These are phyloP conservation scores for Candida xiaguanensis DNA, from an alignment of 805 yeast species.

Conservation along the genomic window DNA sequence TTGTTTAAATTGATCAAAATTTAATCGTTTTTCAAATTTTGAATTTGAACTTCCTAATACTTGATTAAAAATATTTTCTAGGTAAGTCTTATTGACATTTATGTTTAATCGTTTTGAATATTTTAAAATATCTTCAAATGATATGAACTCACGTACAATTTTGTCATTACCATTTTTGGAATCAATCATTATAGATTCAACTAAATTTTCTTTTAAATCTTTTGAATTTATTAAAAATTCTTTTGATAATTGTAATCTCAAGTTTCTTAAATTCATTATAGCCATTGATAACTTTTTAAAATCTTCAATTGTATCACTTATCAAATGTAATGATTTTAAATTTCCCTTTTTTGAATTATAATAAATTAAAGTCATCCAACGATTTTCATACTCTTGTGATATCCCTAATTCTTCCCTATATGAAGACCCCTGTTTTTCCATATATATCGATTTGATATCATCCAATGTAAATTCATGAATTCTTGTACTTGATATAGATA, in stretches of 20 bases:
- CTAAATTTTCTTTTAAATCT: constrained; percentile 29
- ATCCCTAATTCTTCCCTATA: constrained; percentile 83
- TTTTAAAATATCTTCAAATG: constrained; percentile 65
- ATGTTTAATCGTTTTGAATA: constrained; percentile 69
- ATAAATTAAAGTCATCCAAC: constrained; percentile 84
- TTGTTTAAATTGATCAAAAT: constrained; percentile 68
- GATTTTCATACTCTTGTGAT: constrained; percentile 55
- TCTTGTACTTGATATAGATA: constrained; percentile 15
- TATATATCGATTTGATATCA: constrained; percentile 57
- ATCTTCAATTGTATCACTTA: constrained; percentile 63
- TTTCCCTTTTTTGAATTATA: constrained; percentile 55
- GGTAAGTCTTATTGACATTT: constrained; percentile 54
- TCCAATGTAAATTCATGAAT: constrained; percentile 45
- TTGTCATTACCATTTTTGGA: constrained; percentile 14
- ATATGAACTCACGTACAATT: constrained; percentile 30
- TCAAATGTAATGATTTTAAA: constrained; percentile 74
- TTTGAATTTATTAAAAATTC: constrained; percentile 44
- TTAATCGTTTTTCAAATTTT: constrained; percentile 33
- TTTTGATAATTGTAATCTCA: constrained; percentile 60
- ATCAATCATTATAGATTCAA: constrained; percentile 17
- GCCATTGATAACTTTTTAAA: constrained; percentile 52
- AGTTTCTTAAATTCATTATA: constrained; percentile 59
- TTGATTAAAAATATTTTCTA: constrained; percentile 45
- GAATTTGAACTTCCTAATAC: constrained; percentile 19
- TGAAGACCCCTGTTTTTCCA: constrained; percentile 71